phyloP scores from a whole-genome alignment of 2,329 filamentous ascomycete species.

The Colletotrichum sp. region DNA sequence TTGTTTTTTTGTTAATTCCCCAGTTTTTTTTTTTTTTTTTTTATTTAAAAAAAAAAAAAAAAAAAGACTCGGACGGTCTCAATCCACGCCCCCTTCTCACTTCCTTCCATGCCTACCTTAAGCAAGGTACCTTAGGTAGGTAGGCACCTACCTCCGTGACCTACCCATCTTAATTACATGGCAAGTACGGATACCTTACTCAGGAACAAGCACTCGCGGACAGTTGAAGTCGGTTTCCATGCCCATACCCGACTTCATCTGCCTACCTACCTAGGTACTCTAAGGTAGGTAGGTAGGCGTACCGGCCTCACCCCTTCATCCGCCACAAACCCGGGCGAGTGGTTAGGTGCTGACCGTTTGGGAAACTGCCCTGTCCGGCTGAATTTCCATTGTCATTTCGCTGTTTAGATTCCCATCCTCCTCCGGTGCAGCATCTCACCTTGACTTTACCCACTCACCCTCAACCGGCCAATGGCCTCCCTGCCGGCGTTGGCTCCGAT shows the following conservation, averaged over 20 bases:
- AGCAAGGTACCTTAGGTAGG: neutral
- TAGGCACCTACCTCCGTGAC: neutral
- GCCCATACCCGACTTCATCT: neutral
- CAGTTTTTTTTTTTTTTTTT: too few species aligned
- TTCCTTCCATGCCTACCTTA: neutral
- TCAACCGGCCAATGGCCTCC: neutral
- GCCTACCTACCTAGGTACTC: neutral
- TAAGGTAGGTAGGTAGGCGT: neutral
- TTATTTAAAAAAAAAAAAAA: neutral
- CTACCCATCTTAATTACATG: neutral
- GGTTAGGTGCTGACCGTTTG: neutral
- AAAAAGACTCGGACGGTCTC: neutral
- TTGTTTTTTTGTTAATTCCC: too few species aligned
- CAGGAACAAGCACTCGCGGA: neutral
- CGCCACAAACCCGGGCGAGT: neutral
- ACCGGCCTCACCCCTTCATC: neutral
- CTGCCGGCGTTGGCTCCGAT: neutral
- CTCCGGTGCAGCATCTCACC: neutral
- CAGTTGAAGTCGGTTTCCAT: neutral
- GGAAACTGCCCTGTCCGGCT: neutral
- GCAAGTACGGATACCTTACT: neutral
- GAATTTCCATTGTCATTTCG: neutral
- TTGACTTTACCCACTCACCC: neutral
- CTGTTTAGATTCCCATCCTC: neutral
- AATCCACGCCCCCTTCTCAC: neutral